Evolutionary conservation across 495 filamentous ascomycete genomes (phyloP), one percentile per base, ranked within the genome.

Genomic region (Aspergillus hancockii): DNA sequence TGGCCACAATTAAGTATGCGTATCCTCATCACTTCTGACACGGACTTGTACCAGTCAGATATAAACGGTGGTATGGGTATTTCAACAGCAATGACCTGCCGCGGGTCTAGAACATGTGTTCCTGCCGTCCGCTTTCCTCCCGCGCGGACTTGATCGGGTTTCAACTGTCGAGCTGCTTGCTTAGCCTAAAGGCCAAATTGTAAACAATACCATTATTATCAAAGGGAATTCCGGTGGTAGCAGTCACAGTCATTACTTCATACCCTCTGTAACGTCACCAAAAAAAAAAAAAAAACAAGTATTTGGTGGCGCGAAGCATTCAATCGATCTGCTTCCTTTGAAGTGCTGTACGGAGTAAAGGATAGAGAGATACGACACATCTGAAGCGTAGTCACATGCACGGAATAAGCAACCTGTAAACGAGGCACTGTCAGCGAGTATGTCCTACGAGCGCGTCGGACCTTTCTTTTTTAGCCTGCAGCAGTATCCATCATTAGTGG

Each of bases 81-180:
- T 41, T n/a, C 14, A 16, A 41, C 14, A 58, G 52, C 58, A 31
- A 55, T 25, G 34, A 34, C 46, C 41, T 57, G 25, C 31, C 55
- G 58, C 36, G 46, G 62, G 63, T 47, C 66, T 68, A 65, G 66
- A 68, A 64, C 65, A 56, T 54, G 55, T 57, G 49, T 59, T 63
- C 56, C 47, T 53, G 51, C 59, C 52, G 57, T 43, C 54, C 54
- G 52, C 55, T 49, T 55, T 55, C 52, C 50, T 59, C 52, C 41
- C 13, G 32, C 50, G 49, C 30, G 49, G 25, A 31, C 31, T 52
- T 19, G 31, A 52, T 19, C 23, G 6, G 28, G 31, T 19, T 30
- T 31, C 49, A 14, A 31, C 13, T 16, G 13, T 32, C 25, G 18
- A 34, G 12, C 49, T 52, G 49, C 49, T 49, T 9, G 46, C 25